Conservation (phyloP, 2,329 filamentous ascomycete species). For the Diaporthe amygdali region DNA sequence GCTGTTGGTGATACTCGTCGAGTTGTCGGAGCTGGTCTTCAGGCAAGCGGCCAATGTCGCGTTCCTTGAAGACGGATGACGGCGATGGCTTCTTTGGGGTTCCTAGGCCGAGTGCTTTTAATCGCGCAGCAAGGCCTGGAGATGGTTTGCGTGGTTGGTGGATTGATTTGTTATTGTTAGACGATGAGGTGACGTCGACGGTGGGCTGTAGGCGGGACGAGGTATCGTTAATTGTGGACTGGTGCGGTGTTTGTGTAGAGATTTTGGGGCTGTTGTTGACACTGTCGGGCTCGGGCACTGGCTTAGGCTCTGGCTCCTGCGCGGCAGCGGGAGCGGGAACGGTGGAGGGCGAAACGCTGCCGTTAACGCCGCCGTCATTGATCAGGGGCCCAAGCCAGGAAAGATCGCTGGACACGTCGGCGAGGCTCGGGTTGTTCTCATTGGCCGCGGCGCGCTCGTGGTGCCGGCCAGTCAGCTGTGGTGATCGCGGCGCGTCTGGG, state of each 20-base stretch:
- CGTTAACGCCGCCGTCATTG: constrained; percentile 25
- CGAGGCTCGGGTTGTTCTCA: constrained; percentile 41
- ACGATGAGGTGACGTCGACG: constrained; percentile 22
- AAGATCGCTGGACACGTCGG: constrained; percentile 47
- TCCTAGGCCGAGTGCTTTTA: constrained; percentile 69
- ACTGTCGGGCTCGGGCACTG: not conserved
- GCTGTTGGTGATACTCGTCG: constrained; percentile 69
- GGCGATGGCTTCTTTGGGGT: constrained; percentile 44
- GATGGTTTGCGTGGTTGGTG: constrained; percentile 61
- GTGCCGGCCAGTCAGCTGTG: constrained; percentile 14
- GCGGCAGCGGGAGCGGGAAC: constrained; percentile 2
- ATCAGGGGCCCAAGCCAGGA: constrained; percentile 40
- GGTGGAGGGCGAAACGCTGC: constrained; percentile 9
- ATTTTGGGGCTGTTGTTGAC: constrained; percentile 24
- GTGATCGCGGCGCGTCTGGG: not conserved
- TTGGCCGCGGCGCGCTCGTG: constrained; percentile 16
- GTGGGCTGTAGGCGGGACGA: constrained; percentile 16
- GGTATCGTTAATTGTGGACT: constrained; percentile 29
- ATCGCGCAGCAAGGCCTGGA: constrained; percentile 67
- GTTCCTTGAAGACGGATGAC: constrained; percentile 43
- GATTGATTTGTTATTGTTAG: constrained; percentile 32
- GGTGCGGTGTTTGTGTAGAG: constrained; percentile 25
- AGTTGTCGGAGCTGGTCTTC: constrained; percentile 73
- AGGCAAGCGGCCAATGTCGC: constrained; percentile 68
- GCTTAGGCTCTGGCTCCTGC: not conserved